Percentiles rank a stretch among this genome's conserved stretches.
Conservation (phyloP, 768 basidiomycete genomes). For the Cystofilobasidium bisporidii region DNA sequence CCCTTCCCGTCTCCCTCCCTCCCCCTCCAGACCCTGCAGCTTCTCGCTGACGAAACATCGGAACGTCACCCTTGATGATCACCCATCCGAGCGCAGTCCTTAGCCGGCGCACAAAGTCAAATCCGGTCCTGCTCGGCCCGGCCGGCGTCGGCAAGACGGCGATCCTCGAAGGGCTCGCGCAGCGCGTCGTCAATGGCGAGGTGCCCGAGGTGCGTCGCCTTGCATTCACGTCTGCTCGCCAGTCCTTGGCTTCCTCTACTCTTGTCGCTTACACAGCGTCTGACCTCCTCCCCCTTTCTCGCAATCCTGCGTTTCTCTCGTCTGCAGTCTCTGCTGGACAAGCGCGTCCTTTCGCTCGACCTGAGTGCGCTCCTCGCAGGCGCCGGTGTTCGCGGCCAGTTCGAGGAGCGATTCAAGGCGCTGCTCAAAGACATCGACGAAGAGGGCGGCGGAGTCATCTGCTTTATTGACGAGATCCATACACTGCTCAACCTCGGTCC, state of each 20-base stretch:
- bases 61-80: too few relatives aligned
- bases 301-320: background rate
- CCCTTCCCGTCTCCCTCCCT: too few relatives aligned
- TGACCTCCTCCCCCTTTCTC: background rate
- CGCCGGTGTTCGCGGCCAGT: constrained; percentile 81
- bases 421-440: constrained; percentile 76
- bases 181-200: constrained; percentile 73
- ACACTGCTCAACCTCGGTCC: constrained; percentile 62
- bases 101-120: constrained; percentile 80
- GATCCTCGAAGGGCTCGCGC: constrained; percentile 79
- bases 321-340: constrained; percentile 65
- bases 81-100: too few relatives aligned
- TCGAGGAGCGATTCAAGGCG: constrained; percentile 87
- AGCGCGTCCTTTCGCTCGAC: constrained; percentile 79
- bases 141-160: constrained; percentile 92
- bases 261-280: too few relatives aligned
- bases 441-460: constrained; percentile 68
- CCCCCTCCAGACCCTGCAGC: too few relatives aligned
- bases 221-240: background rate
- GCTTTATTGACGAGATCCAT: constrained; percentile 90
- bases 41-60: too few relatives aligned
- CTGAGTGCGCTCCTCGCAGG: constrained; percentile 76
- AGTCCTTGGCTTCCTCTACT: too few relatives aligned
- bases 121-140: constrained; percentile 51
- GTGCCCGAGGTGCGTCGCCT: constrained; percentile 62